Base-by-base conservation (phyloP, 805 yeast genomes). In the Candida maris region DNA sequence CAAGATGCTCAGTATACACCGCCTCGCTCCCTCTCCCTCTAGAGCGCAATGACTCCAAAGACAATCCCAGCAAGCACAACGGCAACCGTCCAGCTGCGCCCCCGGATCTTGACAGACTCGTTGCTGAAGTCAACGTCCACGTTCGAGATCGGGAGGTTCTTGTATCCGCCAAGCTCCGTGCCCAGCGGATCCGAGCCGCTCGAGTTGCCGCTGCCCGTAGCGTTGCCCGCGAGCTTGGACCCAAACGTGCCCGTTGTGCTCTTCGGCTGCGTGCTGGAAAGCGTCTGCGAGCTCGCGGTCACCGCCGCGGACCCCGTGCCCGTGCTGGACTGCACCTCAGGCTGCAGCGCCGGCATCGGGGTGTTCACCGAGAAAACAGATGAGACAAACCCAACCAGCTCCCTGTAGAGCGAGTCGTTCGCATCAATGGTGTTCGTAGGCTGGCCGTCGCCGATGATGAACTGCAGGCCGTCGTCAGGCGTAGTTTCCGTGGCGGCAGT, bases 101-200 rank as follows among this genome's bases (percentile, higher is more conserved):
- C 32, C 9, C 21, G 32, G 17, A 44, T 21, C 19, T 36, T 41
- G 16, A 34, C 7, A 5, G 49, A 44, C 25, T 37, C 49, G 25
- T 49, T 54, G 20, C 51, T 38, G 18, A 47, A 42, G 30, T 42
- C 45, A 28, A 48, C 39, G 4, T 50, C 56, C 20, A 38, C 30
- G 21, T 44, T 41, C 4, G 52, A 34, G 10, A 39, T 34, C 5
- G 59, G 59, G 29, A 55, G 42, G 32, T 49, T 37, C 15, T 39
- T 42, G 41, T 51, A 52, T 6, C 51, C 49, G 33, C 43, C 46
- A 32, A 47, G 49, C 3, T 43, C 47, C 18, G 26, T 35, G 10
- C 35, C 19, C 19, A 33, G 27, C 5, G 26, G 38, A 20, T 34
- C 26, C 3, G 22, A 10, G 4, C 32, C 36, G 19, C 27, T 8